A percentile compares a stretch with the other conserved stretches of the same genome.
These are phyloP conservation scores for Alternaria brassicicola DNA, from an alignment of 2,329 filamentous ascomycete genomes.

Conservation along the genomic window DNA sequence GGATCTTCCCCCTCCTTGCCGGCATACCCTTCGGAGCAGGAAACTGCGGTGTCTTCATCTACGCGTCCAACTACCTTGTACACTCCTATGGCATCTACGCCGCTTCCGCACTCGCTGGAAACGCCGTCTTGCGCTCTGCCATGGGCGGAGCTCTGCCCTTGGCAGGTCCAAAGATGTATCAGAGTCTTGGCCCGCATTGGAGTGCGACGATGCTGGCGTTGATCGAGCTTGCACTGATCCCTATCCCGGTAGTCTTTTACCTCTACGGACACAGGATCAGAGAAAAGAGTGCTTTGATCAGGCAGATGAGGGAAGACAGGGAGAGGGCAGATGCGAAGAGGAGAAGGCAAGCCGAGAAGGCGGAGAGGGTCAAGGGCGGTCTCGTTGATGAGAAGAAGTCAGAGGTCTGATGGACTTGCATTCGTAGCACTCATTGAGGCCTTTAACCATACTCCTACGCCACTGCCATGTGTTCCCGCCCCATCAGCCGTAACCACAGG, in stretches of 20 bases:
- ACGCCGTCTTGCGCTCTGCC: conserved; percentile 73
- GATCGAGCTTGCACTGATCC: conserved; percentile 74
- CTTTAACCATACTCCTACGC: conserved; percentile 10
- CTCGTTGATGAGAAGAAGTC: conserved; percentile 18
- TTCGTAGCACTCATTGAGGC: neutral
- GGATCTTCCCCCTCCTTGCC: conserved; percentile 78
- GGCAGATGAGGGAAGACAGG: conserved; percentile 52
- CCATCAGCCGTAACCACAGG: conserved; percentile 12
- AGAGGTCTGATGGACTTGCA: conserved; percentile 10
- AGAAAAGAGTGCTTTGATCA: conserved; percentile 61
- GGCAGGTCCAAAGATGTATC: conserved; percentile 68
- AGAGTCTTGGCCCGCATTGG: conserved; percentile 73
- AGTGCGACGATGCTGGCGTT: conserved; percentile 76
- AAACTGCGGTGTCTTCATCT: conserved; percentile 81
- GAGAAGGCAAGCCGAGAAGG: conserved; percentile 45
- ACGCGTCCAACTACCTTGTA: conserved; percentile 79
- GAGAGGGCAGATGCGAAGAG: conserved; percentile 52
- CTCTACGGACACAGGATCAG: conserved; percentile 63
- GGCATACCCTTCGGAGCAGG: conserved; percentile 80
- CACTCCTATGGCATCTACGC: conserved; percentile 81
- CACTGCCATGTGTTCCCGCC: conserved; percentile 16
- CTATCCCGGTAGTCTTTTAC: conserved; percentile 82
- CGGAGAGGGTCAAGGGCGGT: conserved; percentile 49
- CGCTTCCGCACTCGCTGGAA: conserved; percentile 79
- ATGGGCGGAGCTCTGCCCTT: conserved; percentile 81